Evolutionary conservation across 768 basidiomycete genomes (phyloP).

Genomic region (Crassisporium funariophilum): DNA sequence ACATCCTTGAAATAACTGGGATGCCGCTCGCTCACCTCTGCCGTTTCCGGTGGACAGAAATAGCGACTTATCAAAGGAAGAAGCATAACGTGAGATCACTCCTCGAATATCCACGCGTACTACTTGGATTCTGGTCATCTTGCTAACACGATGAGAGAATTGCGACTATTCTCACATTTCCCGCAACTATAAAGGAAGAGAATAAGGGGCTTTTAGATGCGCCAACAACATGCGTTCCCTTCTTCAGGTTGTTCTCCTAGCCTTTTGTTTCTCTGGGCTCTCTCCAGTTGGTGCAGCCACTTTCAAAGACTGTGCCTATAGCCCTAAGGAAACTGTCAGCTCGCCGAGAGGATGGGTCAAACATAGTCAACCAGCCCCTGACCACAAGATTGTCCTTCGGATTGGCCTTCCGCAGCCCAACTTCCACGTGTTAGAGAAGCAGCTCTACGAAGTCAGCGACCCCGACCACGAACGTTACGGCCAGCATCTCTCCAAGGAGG

Average conservation of each 20-base stretch:
- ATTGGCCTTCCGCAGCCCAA: conserved; percentile 58
- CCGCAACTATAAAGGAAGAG: no score
- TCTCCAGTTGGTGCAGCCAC: conserved; percentile 20
- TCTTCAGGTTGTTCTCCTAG: conserved; percentile 12
- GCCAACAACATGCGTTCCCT: conserved; percentile 17
- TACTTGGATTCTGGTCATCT: no score
- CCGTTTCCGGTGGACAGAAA: no score
- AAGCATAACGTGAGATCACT: no score
- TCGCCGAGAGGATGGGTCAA: conserved; percentile 53
- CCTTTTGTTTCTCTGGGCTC: conserved; percentile 18
- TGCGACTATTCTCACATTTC: no score
- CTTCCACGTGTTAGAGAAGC: conserved; percentile 48
- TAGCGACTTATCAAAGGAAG: no score
- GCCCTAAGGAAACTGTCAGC: conserved; percentile 34
- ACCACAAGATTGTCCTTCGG: conserved; percentile 54
- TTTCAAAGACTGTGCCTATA: conserved; percentile 23
- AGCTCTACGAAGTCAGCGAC: conserved; percentile 58
- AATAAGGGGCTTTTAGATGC: no score
- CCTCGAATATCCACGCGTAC: no score
- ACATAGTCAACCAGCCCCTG: conserved; percentile 42
- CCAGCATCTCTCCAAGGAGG: conserved; percentile 60
- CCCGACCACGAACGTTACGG: conserved; percentile 55
- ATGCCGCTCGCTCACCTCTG: no score
- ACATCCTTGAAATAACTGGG: no score
- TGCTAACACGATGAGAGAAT: no score